These are phyloP conservation scores for Xylariomycetidae sp. DNA, from an alignment of 2,329 filamentous ascomycete genomes.

Conservation along the genomic window DNA sequence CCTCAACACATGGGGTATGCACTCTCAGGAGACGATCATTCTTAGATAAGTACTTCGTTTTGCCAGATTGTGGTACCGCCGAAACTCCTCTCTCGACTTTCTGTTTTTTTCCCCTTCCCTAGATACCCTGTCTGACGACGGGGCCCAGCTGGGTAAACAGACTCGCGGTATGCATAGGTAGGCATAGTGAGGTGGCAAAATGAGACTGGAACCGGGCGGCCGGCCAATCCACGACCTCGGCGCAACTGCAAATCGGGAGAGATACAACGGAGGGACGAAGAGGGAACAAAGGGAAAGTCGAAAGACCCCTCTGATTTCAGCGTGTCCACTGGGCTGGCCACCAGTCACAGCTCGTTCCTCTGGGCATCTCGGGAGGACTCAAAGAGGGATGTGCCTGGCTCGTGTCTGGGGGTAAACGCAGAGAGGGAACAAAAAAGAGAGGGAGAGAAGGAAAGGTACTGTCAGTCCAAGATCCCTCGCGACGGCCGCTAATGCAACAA, in stretches of 20 bases:
- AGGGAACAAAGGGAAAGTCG: conserved; percentile 1
- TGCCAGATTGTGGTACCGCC: conserved; percentile 26
- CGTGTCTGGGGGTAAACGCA: conserved; percentile 21
- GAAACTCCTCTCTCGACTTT: conserved; percentile 1
- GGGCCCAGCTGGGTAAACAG: conserved; percentile 27
- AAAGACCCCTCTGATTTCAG: conserved; percentile 9
- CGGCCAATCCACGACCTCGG: conserved; percentile 35
- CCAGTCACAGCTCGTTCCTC: conserved; percentile 19
- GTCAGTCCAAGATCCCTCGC: conserved; percentile 24
- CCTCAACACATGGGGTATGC: conserved; percentile 49
- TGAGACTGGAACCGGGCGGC: conserved; percentile 32
- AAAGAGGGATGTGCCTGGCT: conserved; percentile 34
- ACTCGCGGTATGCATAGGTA: conserved; percentile 34
- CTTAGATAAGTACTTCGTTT: conserved; percentile 39
- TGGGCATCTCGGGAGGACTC: conserved; percentile 19
- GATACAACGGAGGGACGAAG: conserved; percentile 8
- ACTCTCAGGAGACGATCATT: conserved; percentile 43
- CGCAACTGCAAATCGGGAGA: conserved; percentile 19
- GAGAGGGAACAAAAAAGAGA: conserved; percentile 5
- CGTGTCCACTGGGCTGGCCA: conserved; percentile 21
- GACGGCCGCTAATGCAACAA: conserved; percentile 36
- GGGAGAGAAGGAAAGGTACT: conserved; percentile 19
- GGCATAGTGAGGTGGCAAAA: conserved; percentile 42
- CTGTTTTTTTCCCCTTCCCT: conserved; percentile 8
- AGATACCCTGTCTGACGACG: conserved; percentile 27